phyloP scores from a whole-genome alignment of 441 rosid species.

The Gossypium schwendimanii region DNA sequence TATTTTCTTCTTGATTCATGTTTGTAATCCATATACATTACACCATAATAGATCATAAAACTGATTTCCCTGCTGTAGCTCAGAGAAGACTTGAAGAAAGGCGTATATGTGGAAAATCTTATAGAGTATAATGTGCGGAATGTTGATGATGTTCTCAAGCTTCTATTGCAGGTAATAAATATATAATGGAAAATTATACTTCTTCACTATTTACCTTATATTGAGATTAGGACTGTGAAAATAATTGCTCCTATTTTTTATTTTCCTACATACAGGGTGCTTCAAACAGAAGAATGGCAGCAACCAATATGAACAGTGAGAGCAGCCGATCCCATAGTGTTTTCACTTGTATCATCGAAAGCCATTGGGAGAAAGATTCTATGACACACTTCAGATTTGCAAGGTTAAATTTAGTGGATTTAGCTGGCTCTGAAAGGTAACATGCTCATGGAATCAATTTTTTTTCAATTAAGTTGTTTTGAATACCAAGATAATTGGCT shows the following conservation, averaged over 20 bases:
- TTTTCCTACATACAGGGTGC: conserved; percentile 53
- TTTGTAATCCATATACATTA: conserved; percentile 8
- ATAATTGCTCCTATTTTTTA: conserved; percentile 7
- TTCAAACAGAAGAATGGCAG: conserved; percentile 80
- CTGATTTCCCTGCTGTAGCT: conserved; percentile 49
- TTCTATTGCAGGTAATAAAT: conserved; percentile 55
- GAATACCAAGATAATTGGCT: conserved; percentile 14
- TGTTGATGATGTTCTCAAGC: conserved; percentile 66
- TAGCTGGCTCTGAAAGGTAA: conserved; percentile 98
- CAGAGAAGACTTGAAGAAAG: conserved; percentile 85
- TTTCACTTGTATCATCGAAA: conserved; percentile 85
- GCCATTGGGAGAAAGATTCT: conserved; percentile 86
- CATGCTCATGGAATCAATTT: neutral
- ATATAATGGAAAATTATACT: conserved; percentile 10
- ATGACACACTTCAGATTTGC: conserved; percentile 79
- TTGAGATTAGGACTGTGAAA: conserved; percentile 13
- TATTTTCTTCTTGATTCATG: conserved; percentile 6
- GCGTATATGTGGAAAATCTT: conserved; percentile 85
- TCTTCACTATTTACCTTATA: neutral
- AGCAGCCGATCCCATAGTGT: conserved; percentile 98
- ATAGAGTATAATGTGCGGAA: conserved; percentile 57
- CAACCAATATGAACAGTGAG: conserved; percentile 90
- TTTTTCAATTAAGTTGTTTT: neutral
- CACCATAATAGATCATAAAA: conserved; percentile 17
- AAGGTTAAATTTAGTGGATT: conserved; percentile 87